phyloP scores from a whole-genome alignment of 2,329 filamentous ascomycete species.

The Colletotrichum eremochloae region DNA sequence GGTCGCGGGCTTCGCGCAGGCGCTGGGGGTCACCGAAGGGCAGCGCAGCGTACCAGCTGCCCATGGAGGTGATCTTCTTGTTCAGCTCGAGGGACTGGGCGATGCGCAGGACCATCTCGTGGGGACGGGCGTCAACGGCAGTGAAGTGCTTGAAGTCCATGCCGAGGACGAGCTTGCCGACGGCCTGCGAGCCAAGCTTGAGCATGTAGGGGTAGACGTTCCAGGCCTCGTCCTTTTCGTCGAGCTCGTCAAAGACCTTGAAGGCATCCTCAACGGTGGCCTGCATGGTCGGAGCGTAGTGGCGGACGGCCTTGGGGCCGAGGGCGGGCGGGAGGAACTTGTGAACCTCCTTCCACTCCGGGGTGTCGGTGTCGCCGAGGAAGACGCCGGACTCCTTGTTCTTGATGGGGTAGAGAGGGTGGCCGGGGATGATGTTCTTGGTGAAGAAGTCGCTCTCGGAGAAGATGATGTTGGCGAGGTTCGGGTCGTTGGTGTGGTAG shows the following conservation, averaged over 20 bases:
- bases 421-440: conserved; percentile 64
- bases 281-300: conserved; percentile 73
- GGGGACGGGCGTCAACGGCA: conserved; percentile 59
- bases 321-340: conserved; percentile 73
- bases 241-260: conserved; percentile 64
- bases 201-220: conserved; percentile 66
- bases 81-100: conserved; percentile 67
- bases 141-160: conserved; percentile 62
- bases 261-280: conserved; percentile 64
- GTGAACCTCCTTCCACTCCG: conserved; percentile 65
- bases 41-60: conserved; percentile 67
- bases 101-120: conserved; percentile 65
- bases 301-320: conserved; percentile 70
- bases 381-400: conserved; percentile 59
- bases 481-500: conserved; percentile 66
- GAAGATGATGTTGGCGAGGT: conserved; percentile 60
- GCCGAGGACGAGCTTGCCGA: conserved; percentile 60
- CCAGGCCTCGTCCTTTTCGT: conserved; percentile 60
- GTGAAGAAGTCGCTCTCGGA: conserved; percentile 66
- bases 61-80: conserved; percentile 68
- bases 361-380: conserved; percentile 63
- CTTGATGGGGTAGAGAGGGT: conserved; percentile 61
- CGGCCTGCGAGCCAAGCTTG: conserved; percentile 61
- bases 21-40: conserved; percentile 69
- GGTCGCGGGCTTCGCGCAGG: conserved; percentile 52